Conservation (phyloP, 257 asterid species). For the Solanum chiquidenum region DNA sequence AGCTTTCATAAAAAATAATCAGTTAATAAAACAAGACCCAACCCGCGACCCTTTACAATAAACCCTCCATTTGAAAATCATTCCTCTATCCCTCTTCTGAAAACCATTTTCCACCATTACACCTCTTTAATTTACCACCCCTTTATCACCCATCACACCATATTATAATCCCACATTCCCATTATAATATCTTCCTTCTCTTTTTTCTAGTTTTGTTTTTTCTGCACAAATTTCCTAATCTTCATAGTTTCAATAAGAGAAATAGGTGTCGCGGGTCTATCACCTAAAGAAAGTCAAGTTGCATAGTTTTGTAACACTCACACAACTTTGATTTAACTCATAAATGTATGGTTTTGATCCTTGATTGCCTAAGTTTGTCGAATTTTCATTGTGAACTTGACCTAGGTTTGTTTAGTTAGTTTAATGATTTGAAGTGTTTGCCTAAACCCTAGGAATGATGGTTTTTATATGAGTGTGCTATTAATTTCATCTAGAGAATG, state of each 20-base stretch:
- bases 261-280: neutral
- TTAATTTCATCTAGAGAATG: too few relatives aligned
- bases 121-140: neutral
- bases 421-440: too few relatives aligned
- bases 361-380: neutral
- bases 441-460: too few relatives aligned
- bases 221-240: neutral
- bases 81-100: neutral
- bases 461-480: too few relatives aligned
- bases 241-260: neutral
- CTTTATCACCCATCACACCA: neutral
- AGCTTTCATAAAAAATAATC: neutral
- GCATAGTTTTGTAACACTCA: neutral
- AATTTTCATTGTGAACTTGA: neutral
- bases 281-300: neutral
- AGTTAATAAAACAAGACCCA: neutral
- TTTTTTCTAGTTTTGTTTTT: too few relatives aligned
- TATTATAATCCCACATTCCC: neutral
- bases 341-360: neutral
- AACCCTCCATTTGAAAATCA: neutral
- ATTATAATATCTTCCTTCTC: neutral
- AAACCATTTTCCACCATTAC: neutral
- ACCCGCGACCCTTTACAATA: neutral
- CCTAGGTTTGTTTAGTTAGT: neutral
- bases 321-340: neutral